These are phyloP conservation scores for Petasospora rhodanensis DNA, from an alignment of 1,139 yeast species.

Conservation along the genomic window DNA sequence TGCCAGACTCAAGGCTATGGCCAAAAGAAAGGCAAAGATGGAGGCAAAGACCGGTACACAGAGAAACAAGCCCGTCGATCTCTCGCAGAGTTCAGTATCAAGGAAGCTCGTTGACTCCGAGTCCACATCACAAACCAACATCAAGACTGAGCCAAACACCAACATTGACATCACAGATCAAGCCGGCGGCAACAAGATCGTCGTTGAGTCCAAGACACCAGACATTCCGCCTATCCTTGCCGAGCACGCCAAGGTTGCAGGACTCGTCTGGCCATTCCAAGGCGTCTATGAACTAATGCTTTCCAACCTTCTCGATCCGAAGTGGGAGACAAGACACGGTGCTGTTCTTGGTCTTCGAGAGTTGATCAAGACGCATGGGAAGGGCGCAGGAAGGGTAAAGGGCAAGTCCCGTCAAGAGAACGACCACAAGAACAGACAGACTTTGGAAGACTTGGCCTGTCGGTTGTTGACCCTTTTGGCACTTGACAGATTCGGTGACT, in stretches of 20 bases:
- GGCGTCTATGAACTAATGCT: slow-evolving; percentile 88
- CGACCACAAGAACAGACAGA: slow-evolving; percentile 55
- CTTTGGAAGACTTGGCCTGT: slow-evolving; percentile 86
- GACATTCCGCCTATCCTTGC: slow-evolving; percentile 68
- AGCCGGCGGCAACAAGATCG: slow-evolving; percentile 74
- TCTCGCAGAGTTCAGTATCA: slow-evolving; percentile 75
- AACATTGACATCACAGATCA: slow-evolving; percentile 68
- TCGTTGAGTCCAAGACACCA: slow-evolving; percentile 72
- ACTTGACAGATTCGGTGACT: slow-evolving; percentile 93
- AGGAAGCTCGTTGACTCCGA: slow-evolving; percentile 34
- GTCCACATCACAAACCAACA: background rate
- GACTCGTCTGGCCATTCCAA: slow-evolving; percentile 90
- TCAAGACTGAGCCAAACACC: slow-evolving; percentile 17
- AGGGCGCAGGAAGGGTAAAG: slow-evolving; percentile 77
- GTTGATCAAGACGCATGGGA: slow-evolving; percentile 77
- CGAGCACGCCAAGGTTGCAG: slow-evolving; percentile 72
- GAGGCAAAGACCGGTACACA: slow-evolving; percentile 60
- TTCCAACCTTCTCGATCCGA: slow-evolving; percentile 75
- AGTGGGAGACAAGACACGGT: slow-evolving; percentile 97
- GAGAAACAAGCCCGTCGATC: slow-evolving; percentile 59
- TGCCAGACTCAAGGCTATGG: slow-evolving; percentile 91
- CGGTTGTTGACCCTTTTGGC: slow-evolving; percentile 85
- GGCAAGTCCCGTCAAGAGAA: slow-evolving; percentile 62
- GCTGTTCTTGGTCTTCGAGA: slow-evolving; percentile 92
- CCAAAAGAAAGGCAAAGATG: slow-evolving; percentile 83